Conservation (phyloP, 23 red algal species). For the Gracilaria domingensis region DNA sequence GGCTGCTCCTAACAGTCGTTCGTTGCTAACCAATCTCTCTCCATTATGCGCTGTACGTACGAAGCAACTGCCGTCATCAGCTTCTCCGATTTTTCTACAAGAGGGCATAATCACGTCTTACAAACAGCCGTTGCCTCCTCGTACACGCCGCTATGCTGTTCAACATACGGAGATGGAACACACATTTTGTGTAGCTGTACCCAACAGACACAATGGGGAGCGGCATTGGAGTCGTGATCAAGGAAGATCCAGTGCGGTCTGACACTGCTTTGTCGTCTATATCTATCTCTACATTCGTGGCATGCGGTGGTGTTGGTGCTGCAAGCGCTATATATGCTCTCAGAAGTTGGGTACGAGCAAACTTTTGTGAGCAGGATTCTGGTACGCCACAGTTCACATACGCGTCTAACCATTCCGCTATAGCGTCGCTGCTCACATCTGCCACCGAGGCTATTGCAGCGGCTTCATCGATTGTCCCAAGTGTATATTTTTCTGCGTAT, state of each 20-base stretch:
- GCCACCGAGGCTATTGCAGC: slow-evolving; percentile 50
- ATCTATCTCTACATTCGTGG: slow-evolving; percentile 36
- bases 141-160: no score
- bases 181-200: slow-evolving; percentile 13
- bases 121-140: neutral
- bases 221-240: slow-evolving; percentile 25
- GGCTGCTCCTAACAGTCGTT: neutral
- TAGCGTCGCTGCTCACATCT: slow-evolving; percentile 52
- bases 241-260: slow-evolving; percentile 10
- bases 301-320: slow-evolving; percentile 26
- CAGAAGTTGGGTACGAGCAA: slow-evolving; percentile 36
- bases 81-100: slow-evolving; percentile 37
- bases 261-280: slow-evolving; percentile 46
- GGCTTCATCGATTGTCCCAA: slow-evolving; percentile 27
- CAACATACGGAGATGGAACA: slow-evolving; percentile 24
- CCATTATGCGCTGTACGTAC: neutral
- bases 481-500: slow-evolving; percentile 35
- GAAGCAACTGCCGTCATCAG: slow-evolving; percentile 17
- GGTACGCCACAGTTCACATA: slow-evolving; percentile 8
- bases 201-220: slow-evolving; percentile 6
- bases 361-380: slow-evolving; percentile 22
- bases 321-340: slow-evolving; percentile 25
- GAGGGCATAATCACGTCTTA: neutral
- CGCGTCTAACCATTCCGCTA: slow-evolving; percentile 31
- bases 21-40: neutral